Evolutionary conservation across 805 yeast genomes (phyloP), one percentile per base, ranked within the genome.

Genomic region (Zygosaccharomyces pseudorouxii): DNA sequence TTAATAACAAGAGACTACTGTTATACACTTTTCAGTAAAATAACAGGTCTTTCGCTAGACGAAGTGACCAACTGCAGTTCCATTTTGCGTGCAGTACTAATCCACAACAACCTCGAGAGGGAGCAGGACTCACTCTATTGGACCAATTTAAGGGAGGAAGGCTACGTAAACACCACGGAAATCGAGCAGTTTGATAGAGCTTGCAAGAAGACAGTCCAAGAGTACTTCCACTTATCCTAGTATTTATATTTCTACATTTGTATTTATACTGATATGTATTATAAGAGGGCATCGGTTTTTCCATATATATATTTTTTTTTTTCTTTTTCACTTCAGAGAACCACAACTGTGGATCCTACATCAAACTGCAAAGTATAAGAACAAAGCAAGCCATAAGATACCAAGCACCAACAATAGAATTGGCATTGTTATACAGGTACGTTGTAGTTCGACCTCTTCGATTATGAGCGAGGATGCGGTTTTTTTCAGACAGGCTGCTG

Each of bases 401-500:
- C 19, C 20, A 20, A 37, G 16, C 9, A 10, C 12, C 29, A 38
- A 14, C n/a, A 14, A 14, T 9, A 14, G 41, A 10, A 22, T 8
- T 12, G 4, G 29, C 8, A 38, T 20, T 9, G 8, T n/a, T 41
- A 5, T 9, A 33, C 10, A 14, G 16, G 25, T 39, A 12, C 10
- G 10, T 25, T 25, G 10, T 25, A 25, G 11, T 8, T 9, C 28
- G 28, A 25, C 28, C 11, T 8, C 28, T 25, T 25, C 28, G 11
- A 25, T 25, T 10, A 61, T 62, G 65, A 55, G 53, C 20, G 68
- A 60, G 44, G 65, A 63, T 43, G 51, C 60, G 12, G 42, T 54
- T 1, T 64, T 64, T 50, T 57, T 63, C 38, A 54, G 56, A 44
- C 63, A 58, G 45, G 68, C 67, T 22, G 62, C 63, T 16, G 68